Base-by-base conservation (phyloP, 1,284 basidiomycete genomes). In the Hymenochaete sp. region DNA sequence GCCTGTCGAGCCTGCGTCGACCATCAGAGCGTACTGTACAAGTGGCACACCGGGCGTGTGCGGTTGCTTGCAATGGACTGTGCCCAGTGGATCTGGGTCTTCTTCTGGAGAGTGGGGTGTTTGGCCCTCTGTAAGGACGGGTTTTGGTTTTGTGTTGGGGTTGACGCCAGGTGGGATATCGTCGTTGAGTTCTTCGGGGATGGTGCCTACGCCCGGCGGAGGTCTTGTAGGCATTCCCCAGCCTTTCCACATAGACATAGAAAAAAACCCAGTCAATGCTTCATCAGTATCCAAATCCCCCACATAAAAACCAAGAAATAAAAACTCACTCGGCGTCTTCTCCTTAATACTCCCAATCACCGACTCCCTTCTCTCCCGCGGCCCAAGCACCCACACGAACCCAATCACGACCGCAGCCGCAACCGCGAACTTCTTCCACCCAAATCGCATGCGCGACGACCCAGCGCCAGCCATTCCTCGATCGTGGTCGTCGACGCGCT, bases 1-100 rank as follows among this genome's bases (percentile, higher is more conserved):
- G 16, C 95, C 95, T 0, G 93, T 97, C 29, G 93, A 97, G 13
- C 95, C 96, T 0, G 96, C 95, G 62, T 98, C 95, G 63, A 98
- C 90, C 80, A 98, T 97, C 57, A 98, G 76, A 0, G 91, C 93
- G 62, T 89, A 98, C 63, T 97, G 92, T 7, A 93, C 84, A 45
- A 93, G 67, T 0, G 69, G 71, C 6, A 63, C 56, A 47, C 62
- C 53, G 0, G 74, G 54, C 10, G 66, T 64, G 60, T 76, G 62
- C 0, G 88, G 75, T 0, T 62, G 52, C 0, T 72, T 70, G 66
- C 90, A 93, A 64, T 82, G 64, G 0, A 76, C 72, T 1, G 83
- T 85, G 55, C 72, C 73, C 33, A 68, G 62, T 1, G 72, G 75
- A 62, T 87, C 73, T 2, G 77, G 75, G 57, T 87, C 81, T 24